Percentiles rank a stretch among this genome's conserved stretches.
Conservation (phyloP, 176 grass and related monocot genomes). For the Carex myosuroides region DNA sequence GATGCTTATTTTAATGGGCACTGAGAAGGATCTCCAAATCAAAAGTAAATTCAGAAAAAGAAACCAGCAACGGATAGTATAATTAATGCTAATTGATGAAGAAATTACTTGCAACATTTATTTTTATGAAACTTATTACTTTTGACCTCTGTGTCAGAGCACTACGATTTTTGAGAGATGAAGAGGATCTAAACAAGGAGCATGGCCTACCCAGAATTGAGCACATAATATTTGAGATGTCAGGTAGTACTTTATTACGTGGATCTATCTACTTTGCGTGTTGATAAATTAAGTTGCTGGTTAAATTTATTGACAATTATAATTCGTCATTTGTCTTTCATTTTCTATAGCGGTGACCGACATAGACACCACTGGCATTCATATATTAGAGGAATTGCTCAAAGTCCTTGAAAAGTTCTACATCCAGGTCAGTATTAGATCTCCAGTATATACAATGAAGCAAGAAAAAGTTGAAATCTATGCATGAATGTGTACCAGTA, state of each 20-base stretch:
- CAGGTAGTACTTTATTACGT: constrained; percentile 31
- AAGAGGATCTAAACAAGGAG: constrained; percentile 49
- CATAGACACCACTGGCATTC: constrained; percentile 62
- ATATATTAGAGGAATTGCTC: constrained; percentile 46
- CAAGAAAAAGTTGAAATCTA: neutral
- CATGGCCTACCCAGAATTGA: constrained; percentile 32
- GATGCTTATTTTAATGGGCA: no score
- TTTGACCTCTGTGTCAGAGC: constrained; percentile 37
- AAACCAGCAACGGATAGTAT: neutral
- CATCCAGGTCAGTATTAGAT: constrained; percentile 40
- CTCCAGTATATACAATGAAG: neutral
- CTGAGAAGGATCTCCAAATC: neutral
- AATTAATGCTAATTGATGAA: neutral
- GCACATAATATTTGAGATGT: constrained; percentile 61
- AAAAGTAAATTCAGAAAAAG: neutral
- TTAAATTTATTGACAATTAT: neutral
- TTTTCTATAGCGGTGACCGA: constrained; percentile 51
- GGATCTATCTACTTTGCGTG: neutral
- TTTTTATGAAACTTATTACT: neutral
- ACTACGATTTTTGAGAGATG: constrained; percentile 62
- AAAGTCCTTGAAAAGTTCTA: constrained; percentile 40
- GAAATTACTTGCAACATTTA: neutral
- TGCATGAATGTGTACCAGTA: neutral
- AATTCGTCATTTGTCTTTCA: neutral
- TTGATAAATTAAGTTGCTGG: neutral